Evolutionary conservation across 202 grass and related monocot species (phyloP), one percentile per base, ranked within the genome.

Genomic region (Setaria italica): DNA sequence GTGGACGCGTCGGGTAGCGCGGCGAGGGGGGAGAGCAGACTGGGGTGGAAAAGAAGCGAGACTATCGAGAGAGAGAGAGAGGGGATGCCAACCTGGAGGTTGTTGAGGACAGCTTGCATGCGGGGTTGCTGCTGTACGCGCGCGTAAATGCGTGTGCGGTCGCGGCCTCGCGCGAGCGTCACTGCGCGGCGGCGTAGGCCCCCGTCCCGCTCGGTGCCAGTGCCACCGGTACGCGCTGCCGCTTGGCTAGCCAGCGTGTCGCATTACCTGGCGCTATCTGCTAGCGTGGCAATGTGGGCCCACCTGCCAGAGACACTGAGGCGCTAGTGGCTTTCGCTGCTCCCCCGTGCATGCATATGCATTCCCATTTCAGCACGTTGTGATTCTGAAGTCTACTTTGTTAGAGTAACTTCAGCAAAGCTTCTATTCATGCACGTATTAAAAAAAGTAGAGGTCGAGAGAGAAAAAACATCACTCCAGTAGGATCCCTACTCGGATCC

Each of bases 61-160:
- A 15, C 51, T 43, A 80, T 47, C 80, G 78, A 78, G 49, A 29
- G 78, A 30, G 49, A 29, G 78, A 30, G 83, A 45, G 39, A 6
- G 83, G 37, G 64, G 80, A 82, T 85, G 95, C 89, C 95, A 97
- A 89, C 68, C 92, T 88, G 89, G 92, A 92, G 63, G 87, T 90
- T 80, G 92, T 90, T 93, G 81, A 30, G 72, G 85, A 90, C 90
- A 95, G 91, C 89, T 88, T 90, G 90, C 76, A 85, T 30, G 83
- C 77, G 63, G 76, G 83, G 67, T 53, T 67, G 34, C 84, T 9
- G 32, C 63, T 21, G 82, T 62, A 80, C 74, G 20, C 78, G 37
- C 64, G 71, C 65, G 84, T 79, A 83, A 90, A 90, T 90, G 68
- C 6, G 82, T 11, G 73, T 42, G 63, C 34, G 34, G 34, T 35